Base-by-base conservation (phyloP, 1,284 basidiomycete species). In the Schizophyllum commune region DNA sequence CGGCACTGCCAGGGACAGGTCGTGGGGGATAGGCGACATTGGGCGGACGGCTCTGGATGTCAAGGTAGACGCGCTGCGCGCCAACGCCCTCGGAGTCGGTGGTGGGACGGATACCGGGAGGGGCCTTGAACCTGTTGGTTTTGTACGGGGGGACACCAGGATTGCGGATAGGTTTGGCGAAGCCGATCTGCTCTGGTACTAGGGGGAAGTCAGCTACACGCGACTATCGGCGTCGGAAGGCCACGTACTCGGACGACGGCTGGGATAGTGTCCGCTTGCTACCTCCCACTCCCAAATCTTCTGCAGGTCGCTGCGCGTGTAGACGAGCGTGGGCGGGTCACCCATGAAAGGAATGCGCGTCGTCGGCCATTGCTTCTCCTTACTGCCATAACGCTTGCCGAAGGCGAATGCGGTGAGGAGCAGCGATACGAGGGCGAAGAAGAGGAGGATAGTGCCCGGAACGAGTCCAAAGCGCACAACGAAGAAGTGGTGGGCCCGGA, bases 261-360 rank as follows among this genome's bases (percentile, higher is more conserved):
- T 93, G 1, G 95, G 94, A 75, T 94, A 94, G 73, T 96, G 93
- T 0, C 95, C 95, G 66, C 91, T 91, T 54, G 83, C 77, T 61
- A 97, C 83, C 75, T 98, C 94, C 94, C 94, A 97, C 66, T 89
- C 80, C 94, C 94, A 97, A 73, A 98, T 91, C 67, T 86, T 82
- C 66, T 88, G 87, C 52, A 96, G 70, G 69, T 96, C 92, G 59
- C 89, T 86, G 57, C 83, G 78, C 54, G 80, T 80, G 65, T 89
- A 89, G 52, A 97, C 86, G 52, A 92, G 79, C 5, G 94, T 94
- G 57, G 87, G 79, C 6, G 88, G 83, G 64, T 91, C 86, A 55
- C 79, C 78, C 47, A 79, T 76, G 64, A 89, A 83, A n/a, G 85
- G 83, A 8, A 47, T 47, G 17, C 39, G 39, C 39, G 39, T 47